A percentile compares a stretch with the other conserved stretches of the same genome.
phyloP scores from a whole-genome alignment of 2,329 filamentous ascomycete genomes.

The Fusarium circinatum region DNA sequence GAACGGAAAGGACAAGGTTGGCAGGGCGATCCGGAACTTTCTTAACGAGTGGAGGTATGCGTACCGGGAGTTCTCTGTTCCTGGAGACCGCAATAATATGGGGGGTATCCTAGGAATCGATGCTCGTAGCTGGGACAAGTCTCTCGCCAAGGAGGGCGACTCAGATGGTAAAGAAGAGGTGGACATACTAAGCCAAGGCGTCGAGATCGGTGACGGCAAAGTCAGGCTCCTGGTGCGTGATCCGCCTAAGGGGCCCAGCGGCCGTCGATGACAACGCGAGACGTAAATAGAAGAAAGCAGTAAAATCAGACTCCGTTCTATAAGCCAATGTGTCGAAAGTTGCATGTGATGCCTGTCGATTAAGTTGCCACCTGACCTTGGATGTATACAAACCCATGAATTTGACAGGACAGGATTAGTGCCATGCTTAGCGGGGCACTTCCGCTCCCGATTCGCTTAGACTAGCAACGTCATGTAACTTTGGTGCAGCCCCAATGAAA shows the following conservation, averaged over 20 bases:
- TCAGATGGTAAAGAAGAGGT: constrained; percentile 57
- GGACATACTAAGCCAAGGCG: constrained; percentile 72
- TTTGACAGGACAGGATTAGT: constrained; percentile 4
- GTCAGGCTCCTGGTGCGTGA: constrained; percentile 72
- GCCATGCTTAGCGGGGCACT: constrained; percentile 16
- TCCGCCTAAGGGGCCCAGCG: constrained; percentile 66
- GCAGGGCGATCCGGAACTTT: constrained; percentile 90
- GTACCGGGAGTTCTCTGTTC: constrained; percentile 95
- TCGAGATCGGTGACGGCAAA: constrained; percentile 74
- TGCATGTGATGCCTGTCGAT: neutral
- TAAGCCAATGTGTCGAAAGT: neutral
- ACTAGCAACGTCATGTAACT: constrained; percentile 35
- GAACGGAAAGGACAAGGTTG: constrained; percentile 98
- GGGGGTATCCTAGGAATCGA: constrained; percentile 81
- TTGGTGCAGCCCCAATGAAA: constrained; percentile 5
- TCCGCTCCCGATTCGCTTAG: constrained; percentile 20
- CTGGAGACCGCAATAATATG: constrained; percentile 85
- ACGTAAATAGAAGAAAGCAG: constrained; percentile 45
- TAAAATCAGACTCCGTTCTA: constrained; percentile 44
- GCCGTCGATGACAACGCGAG: constrained; percentile 53
- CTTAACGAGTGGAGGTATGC: constrained; percentile 96
- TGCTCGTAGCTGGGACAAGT: constrained; percentile 73
- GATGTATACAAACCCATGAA: neutral
- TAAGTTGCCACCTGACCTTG: neutral
- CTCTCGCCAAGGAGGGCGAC: constrained; percentile 60